These are phyloP conservation scores for Annona squamosa DNA, from an alignment of 164 flowering plant genomes.

Conservation along the genomic window DNA sequence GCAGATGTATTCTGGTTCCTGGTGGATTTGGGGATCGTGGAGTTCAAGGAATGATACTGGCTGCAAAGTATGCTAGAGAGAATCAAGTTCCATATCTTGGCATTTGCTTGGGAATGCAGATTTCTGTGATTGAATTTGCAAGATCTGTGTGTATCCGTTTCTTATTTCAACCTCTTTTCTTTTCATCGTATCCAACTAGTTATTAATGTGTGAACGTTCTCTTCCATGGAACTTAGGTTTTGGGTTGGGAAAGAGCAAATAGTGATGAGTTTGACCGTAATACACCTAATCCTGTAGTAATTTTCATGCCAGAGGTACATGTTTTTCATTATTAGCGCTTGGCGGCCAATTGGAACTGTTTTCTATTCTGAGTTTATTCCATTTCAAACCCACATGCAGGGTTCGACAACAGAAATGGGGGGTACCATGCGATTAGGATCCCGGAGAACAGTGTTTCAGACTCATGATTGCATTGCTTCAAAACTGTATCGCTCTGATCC, in stretches of 20 bases:
- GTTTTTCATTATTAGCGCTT: not conserved
- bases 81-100: constrained; percentile 89
- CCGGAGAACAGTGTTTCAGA: constrained; percentile 70
- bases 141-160: constrained; percentile 54
- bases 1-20: constrained; percentile 86
- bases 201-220: not conserved
- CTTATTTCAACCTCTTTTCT: constrained; percentile 2
- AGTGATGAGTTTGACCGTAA: constrained; percentile 69
- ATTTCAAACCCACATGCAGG: constrained; percentile 36
- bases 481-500: constrained; percentile 51
- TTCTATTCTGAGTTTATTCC: not conserved
- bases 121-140: constrained; percentile 90
- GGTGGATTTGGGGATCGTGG: constrained; percentile 99
- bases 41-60: constrained; percentile 85
- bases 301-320: constrained; percentile 95
- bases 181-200: not conserved
- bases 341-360: not conserved
- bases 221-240: constrained; percentile 36
- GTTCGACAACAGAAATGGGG: constrained; percentile 94
- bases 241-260: constrained; percentile 70
- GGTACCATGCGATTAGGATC: constrained; percentile 96
- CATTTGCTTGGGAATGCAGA: constrained; percentile 99
- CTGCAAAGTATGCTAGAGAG: constrained; percentile 97
- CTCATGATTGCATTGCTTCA: constrained; percentile 63
- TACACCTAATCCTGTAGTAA: constrained; percentile 70